Evolutionary conservation across 306 rosid genomes (phyloP), one percentile per base, ranked within the genome.

Genomic region (Lithocarpus polystachyus): DNA sequence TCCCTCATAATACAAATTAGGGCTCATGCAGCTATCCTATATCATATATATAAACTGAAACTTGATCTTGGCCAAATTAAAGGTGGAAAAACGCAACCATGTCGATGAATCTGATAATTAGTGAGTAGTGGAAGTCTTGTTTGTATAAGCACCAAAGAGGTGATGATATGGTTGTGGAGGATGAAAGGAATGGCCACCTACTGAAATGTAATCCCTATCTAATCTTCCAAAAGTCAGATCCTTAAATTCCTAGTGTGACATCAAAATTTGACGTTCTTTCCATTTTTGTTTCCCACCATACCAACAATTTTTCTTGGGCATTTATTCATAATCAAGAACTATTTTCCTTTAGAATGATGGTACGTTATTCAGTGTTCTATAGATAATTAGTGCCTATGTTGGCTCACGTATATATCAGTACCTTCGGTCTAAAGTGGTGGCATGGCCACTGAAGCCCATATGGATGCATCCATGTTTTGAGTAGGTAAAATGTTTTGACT

Each of bases 221-320:
- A 31, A 61, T 67, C 57, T 73, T 77, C 61, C 24, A 72, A 65
- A 22, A 28, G 18, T 80, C 37, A 64, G 52, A 37, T 72, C 45
- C 33, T 73, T 33, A 23, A 73, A 20, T 82, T 55, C 71, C 80
- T 60, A 56, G 13, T 55, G 74, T 43, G 73, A 61, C 62, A 31
- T 73, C 54, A 82, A 78, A 77, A 43, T 45, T 75, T 73, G 87
- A 75, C 82, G 37, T 68, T 80, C 28, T 28, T 45, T 48, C 40
- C 54, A 69, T 72, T 75, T 70, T 24, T 77, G 83, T 57, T 74
- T 62, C 79, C 83, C 83, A 80, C 83, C 79, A 75, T 17, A 59
- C 70, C 22, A 73, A 72, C 77, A 81, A 53, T n/a, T 29, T 69
- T 78, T 71, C 72, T 40, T 75, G 82, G 48, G 22, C 13, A 26